These are phyloP conservation scores for Plasmodium gallinaceum DNA, from an alignment of 169 alveolate genomes.

Conservation along the genomic window DNA sequence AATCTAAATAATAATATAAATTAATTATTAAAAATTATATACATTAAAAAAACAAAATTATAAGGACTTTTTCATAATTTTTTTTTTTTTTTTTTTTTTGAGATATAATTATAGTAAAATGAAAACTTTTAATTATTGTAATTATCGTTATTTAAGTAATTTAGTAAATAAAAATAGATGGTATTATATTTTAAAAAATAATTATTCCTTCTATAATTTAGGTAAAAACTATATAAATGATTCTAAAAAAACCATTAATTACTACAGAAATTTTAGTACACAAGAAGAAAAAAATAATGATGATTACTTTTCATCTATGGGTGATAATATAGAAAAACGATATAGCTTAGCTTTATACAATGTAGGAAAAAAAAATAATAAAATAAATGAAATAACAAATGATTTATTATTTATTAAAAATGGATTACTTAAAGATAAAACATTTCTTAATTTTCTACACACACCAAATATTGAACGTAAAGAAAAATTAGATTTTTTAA, in stretches of 20 bases:
- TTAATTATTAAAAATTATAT: no score
- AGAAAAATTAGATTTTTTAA: slow-evolving; percentile 55
- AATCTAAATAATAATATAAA: no score
- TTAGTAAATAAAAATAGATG: no score
- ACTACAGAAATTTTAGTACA: neutral
- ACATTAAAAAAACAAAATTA: no score
- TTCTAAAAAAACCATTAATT: no score
- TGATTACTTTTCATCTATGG: slow-evolving; percentile 65
- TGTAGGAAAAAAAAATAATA: slow-evolving; percentile 52
- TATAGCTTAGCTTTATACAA: slow-evolving; percentile 74
- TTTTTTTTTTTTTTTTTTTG: no score
- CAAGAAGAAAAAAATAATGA: slow-evolving; percentile 23
- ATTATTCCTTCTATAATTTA: neutral
- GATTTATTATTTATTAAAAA: slow-evolving; percentile 67
- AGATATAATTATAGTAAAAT: no score
- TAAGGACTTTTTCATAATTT: no score
- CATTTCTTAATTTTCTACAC: slow-evolving; percentile 42
- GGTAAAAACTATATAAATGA: neutral
- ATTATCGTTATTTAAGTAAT: no score
- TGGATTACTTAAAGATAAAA: slow-evolving; percentile 34
- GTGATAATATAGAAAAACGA: slow-evolving; percentile 74
- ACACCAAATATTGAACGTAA: slow-evolving; percentile 63
- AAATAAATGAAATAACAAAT: slow-evolving; percentile 60
- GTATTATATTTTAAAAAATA: neutral
- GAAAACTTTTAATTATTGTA: no score